Conservation (phyloP, 257 asterid genomes). For the Solanum okadae region DNA sequence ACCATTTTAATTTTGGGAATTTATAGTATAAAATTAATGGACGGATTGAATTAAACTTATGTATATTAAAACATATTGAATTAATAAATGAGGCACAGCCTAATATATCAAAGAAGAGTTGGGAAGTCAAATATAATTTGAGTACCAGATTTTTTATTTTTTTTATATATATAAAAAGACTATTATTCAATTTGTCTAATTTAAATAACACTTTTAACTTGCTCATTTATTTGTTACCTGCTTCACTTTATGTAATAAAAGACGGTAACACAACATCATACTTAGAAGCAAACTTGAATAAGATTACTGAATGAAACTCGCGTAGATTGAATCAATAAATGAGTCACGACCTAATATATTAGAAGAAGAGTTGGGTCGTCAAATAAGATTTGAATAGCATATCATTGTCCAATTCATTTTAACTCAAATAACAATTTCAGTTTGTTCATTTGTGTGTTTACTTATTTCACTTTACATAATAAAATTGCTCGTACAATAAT, state of each 20-base stretch:
- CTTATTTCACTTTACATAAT: not conserved
- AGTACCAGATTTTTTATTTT: too few species aligned
- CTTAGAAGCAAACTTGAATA: too few species aligned
- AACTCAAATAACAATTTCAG: not conserved
- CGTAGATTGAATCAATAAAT: not conserved
- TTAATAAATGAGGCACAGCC: not conserved
- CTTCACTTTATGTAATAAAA: not conserved
- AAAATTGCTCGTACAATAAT: not conserved
- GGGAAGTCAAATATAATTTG: not conserved
- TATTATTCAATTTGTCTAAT: not conserved
- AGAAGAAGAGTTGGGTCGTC: not conserved
- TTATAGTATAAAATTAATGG: not conserved
- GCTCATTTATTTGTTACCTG: not conserved
- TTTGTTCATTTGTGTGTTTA: not conserved
- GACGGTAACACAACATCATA: too few species aligned
- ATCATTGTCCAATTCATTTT: not conserved
- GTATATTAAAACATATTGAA: not conserved
- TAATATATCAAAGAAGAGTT: not conserved
- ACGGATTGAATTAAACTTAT: not conserved
- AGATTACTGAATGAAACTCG: not conserved
- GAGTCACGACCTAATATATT: not conserved
- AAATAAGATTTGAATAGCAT: not conserved
- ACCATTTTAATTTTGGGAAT: not conserved
- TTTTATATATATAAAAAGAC: too few species aligned
- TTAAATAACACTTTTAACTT: not conserved